Base-by-base conservation (phyloP, 345 rosid species). In the Lepidium aucheri region DNA sequence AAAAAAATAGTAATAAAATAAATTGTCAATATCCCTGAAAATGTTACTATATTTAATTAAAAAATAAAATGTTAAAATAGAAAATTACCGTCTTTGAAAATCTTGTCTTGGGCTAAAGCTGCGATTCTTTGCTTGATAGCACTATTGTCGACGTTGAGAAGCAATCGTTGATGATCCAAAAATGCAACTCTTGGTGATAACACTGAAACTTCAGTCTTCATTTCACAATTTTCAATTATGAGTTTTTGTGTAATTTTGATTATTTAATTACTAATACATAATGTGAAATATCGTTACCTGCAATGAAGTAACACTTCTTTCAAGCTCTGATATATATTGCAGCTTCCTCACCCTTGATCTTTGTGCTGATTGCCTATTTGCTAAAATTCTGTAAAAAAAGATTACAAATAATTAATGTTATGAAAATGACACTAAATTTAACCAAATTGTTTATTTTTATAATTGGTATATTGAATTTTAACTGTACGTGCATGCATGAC, bases 101-200 rank as follows among this genome's bases (percentile, higher is more conserved):
- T 83, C 82, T 86, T 91, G 70, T 91, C 97, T 80, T 91, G 97
- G 2, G 94, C 91, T 69, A 91, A 60, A 50, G 97, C 96, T 8
- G 97, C 97, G 74, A 91, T 88, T 60, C 97, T 73, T 84, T 91
- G 97, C 83, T 91, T 91, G 22, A 91, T 81, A 74, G 96, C 88
- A 32, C 96, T 82, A 51, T 91, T 91, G 63, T 91, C 96, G 13
- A 91, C 89, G 61, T 85, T 91, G 7, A 91, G 85, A 70, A 91
- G 86, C 84, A 91, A 73, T 46, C 97, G 79, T 61, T 91, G 97
- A 34, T 91, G 97, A 72, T 91, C 97, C 73, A 91, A 67, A 57
- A 83, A 86, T 40, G 97, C 94, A 56, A 91, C 97, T 41, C 90
- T 84, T 1, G 97, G 97, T 8, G 97, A 91, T 74, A 91, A 76